Base-by-base conservation (phyloP, 78 protist species). In the Dictyostelium capitatum region DNA sequence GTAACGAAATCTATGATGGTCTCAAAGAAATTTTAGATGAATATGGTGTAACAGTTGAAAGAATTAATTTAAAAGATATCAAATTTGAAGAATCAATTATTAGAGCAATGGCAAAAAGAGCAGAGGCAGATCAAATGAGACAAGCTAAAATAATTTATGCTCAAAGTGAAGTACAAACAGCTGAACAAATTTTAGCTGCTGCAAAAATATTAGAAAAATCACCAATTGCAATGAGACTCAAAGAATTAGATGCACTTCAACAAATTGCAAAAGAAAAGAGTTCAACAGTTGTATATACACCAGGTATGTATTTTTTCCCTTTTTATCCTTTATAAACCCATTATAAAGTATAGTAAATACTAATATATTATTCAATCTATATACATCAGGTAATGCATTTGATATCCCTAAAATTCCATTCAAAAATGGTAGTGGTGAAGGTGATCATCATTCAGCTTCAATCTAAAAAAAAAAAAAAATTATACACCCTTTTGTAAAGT, bases 201-300 rank as follows among this genome's bases (percentile, higher is more conserved):
- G 91, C 91, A 8, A 46, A 10, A 59, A 84, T 41, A 6, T 64
- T 84, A 8, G 91, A 84, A 59, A 19, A 30, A 41, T 74, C 83
- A 74, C 82, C 91, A 53, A 2, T 84, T 20, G 91, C 91, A 17
- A 59, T 84, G 12, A 30, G 77, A 43, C 3, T 84, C 3, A 20
- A 43, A 15, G 91, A 84, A 59, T 74, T 84, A 3, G 82, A 84
- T 59, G n/a, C 75, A 17, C 19, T 84, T 4, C 64, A 32, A 57
- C 91, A 84, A 74, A 84, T 84, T 46, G 81, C 91, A 5, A 84
- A 84, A 59, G 91, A 84, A 48, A 74, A 73, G 19, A 74, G 82
- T 19, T 59, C 74, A 53, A 32, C 81, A 3, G 17, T 84, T 23
- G 30, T 84, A 2, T 84, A 73, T 30, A 79, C 67, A 0, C 95